Conservation (phyloP, 2,329 filamentous ascomycete species). For the Cytospora piceicola region DNA sequence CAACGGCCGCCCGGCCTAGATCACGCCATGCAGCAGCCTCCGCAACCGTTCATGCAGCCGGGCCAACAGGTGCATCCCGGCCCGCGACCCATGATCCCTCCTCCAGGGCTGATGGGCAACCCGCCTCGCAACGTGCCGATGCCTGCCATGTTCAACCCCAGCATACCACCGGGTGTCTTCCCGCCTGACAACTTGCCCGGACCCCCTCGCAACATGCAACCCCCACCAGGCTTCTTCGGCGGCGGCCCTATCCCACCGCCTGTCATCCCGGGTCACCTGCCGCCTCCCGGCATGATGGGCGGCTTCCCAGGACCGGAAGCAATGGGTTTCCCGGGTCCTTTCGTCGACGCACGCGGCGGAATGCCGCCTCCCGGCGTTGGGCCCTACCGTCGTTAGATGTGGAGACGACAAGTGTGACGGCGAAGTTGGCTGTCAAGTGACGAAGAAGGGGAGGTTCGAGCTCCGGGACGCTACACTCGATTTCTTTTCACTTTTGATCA, state of each 20-base stretch:
- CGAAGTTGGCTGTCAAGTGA: slow-evolving; percentile 14
- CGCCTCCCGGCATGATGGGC: slow-evolving; percentile 55
- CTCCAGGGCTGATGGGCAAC: slow-evolving; percentile 53
- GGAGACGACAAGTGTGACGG: slow-evolving; percentile 1
- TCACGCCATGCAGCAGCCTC: slow-evolving; percentile 48
- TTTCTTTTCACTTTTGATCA: not conserved
- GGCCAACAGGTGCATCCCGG: slow-evolving; percentile 46
- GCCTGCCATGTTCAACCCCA: slow-evolving; percentile 62
- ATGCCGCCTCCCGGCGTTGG: slow-evolving; percentile 47
- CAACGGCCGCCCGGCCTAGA: slow-evolving; percentile 67
- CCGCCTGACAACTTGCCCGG: slow-evolving; percentile 57
- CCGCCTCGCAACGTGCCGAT: slow-evolving; percentile 52
- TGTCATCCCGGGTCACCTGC: slow-evolving; percentile 50
- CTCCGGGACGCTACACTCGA: not conserved
- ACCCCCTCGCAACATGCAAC: slow-evolving; percentile 49
- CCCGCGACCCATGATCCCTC: slow-evolving; percentile 59
- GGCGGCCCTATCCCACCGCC: slow-evolving; percentile 47
- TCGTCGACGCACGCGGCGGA: slow-evolving; percentile 53
- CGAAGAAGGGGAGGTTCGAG: not conserved
- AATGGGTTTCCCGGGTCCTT: slow-evolving; percentile 53
- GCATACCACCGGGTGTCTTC: slow-evolving; percentile 55
- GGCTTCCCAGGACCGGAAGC: slow-evolving; percentile 60
- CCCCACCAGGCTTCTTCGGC: slow-evolving; percentile 62
- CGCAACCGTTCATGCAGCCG: slow-evolving; percentile 46
- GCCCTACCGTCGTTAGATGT: slow-evolving; percentile 27